These are phyloP conservation scores for Dioscorea alata DNA, from an alignment of 106 monocot genomes.

Conservation along the genomic window DNA sequence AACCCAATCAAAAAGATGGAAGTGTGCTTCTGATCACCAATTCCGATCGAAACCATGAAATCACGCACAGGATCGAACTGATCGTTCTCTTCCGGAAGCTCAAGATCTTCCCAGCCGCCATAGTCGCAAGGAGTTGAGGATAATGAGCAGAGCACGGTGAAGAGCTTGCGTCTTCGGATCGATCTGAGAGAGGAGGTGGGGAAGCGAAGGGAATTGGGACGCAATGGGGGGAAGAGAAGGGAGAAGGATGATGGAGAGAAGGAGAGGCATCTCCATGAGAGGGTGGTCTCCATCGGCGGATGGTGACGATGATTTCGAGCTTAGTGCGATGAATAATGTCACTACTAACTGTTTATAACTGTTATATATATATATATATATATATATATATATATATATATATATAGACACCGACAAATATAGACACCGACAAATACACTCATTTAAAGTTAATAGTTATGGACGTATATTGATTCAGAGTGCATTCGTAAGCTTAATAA, in stretches of 20 bases:
- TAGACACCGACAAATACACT: too few relatives aligned
- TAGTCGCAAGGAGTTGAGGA: not conserved
- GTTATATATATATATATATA: too few relatives aligned
- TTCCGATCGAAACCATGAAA: constrained; percentile 14
- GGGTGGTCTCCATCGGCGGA: too few relatives aligned
- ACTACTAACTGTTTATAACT: too few relatives aligned
- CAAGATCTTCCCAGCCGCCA: constrained; percentile 36
- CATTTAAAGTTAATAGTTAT: too few relatives aligned
- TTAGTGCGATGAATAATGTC: too few relatives aligned
- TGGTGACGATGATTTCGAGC: too few relatives aligned
- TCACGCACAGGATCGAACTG: constrained; percentile 1
- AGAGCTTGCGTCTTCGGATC: not conserved
- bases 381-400: too few relatives aligned
- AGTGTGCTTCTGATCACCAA: constrained; percentile 19
- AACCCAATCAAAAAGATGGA: constrained; percentile 26
- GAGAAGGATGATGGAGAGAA: not conserved
- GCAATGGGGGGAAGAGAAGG: not conserved
- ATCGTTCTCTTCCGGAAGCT: not conserved
- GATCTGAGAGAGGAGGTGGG: not conserved
- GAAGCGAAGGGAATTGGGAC: not conserved
- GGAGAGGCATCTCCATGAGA: not conserved
- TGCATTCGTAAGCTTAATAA: too few relatives aligned
- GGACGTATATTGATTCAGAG: too few relatives aligned
- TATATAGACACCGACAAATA: too few relatives aligned
- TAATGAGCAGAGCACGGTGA: constrained; percentile 3